These are phyloP conservation scores for Xylariaceae sp. DNA, from an alignment of 2,329 filamentous ascomycete species.

Conservation along the genomic window DNA sequence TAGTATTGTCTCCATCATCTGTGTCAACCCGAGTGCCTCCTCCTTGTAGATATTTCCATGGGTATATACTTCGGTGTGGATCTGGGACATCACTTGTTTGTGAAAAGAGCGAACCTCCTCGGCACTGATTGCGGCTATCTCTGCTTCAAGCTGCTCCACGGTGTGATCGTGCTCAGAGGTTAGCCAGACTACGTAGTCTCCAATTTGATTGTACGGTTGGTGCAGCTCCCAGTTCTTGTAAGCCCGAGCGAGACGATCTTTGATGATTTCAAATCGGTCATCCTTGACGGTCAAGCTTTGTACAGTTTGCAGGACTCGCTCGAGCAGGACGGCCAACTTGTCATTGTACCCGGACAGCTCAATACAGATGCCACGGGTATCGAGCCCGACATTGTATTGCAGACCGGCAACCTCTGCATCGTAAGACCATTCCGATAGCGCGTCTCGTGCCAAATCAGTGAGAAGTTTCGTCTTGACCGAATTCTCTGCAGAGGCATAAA, in stretches of 20 bases:
- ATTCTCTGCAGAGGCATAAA: conserved; percentile 74
- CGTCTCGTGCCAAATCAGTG: conserved; percentile 81
- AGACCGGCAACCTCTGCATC: conserved; percentile 91
- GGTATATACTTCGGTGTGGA: conserved; percentile 81
- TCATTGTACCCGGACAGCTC: conserved; percentile 91
- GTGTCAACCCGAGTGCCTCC: conserved; percentile 80
- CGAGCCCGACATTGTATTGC: conserved; percentile 72
- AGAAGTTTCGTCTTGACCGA: conserved; percentile 75
- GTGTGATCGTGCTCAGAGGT: conserved; percentile 72
- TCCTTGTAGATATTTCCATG: conserved; percentile 95
- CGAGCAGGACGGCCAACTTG: conserved; percentile 84
- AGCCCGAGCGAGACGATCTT: conserved; percentile 72
- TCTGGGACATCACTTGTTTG: conserved; percentile 73
- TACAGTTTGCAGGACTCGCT: conserved; percentile 83
- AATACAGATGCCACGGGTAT: conserved; percentile 70
- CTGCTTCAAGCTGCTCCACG: conserved; percentile 73
- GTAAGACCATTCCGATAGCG: conserved; percentile 88
- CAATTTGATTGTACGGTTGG: conserved; percentile 85
- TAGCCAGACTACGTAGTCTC: conserved; percentile 77
- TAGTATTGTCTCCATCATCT: conserved; percentile 74
- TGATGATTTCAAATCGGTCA: conserved; percentile 88
- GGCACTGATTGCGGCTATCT: conserved; percentile 69
- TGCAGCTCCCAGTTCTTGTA: conserved; percentile 86
- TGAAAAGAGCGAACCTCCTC: conserved; percentile 74
- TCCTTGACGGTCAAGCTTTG: conserved; percentile 77